Evolutionary conservation across 139 green algal genomes (phyloP).

Genomic region (Pleodorina starrii): DNA sequence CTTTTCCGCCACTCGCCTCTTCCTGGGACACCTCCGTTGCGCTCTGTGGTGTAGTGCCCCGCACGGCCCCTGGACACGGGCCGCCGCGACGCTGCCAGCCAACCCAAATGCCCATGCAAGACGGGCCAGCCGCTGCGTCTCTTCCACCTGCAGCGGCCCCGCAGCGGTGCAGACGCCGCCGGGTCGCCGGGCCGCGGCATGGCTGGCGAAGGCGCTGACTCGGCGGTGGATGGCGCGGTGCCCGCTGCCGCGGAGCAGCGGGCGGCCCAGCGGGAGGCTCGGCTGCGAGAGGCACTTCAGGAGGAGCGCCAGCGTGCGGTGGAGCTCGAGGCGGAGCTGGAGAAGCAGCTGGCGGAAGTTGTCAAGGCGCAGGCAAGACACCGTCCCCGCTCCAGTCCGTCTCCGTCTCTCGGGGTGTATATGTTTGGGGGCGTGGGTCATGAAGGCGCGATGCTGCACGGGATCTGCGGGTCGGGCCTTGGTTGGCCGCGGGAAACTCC

Average conservation of each 20-base stretch:
- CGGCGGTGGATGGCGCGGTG: neutral
- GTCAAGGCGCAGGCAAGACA: neutral
- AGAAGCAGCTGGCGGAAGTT: neutral
- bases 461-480: no score
- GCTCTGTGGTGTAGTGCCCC: neutral
- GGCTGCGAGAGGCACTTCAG: slow-evolving; percentile 8
- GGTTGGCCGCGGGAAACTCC: no score
- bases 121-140: slow-evolving; percentile 15
- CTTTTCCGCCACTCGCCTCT: no score
- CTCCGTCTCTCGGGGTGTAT: no score
- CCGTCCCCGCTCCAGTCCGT: no score
- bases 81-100: neutral
- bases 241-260: neutral
- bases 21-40: no score
- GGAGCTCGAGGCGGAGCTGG: slow-evolving; percentile 4
- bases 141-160: slow-evolving; percentile 11
- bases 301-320: neutral
- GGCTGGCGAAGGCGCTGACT: neutral
- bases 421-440: no score
- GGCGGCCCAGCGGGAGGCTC: neutral
- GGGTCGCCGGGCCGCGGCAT: neutral
- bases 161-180: no score
- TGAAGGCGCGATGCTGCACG: no score
- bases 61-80: neutral
- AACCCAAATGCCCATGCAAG: slow-evolving; percentile 31